These are phyloP conservation scores for Goffeauzyma gilvescens DNA, from an alignment of 768 basidiomycete genomes.

Conservation along the genomic window DNA sequence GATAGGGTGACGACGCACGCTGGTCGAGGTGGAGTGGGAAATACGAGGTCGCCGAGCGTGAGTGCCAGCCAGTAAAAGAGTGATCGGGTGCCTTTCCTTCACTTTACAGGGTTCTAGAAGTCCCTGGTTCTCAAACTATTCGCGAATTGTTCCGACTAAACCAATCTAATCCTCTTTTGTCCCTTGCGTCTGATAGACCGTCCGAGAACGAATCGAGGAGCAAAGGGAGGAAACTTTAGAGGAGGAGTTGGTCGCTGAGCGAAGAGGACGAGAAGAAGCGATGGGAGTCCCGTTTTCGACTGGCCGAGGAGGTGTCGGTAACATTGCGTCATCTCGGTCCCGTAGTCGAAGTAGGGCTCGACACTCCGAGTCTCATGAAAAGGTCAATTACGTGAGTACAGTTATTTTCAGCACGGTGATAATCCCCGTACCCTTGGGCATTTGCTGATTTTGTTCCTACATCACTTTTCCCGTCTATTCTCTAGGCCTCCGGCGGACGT, in stretches of 20 bases:
- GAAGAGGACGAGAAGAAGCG: slow-evolving; percentile 19
- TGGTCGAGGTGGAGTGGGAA: slow-evolving; percentile 68
- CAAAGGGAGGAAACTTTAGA: slow-evolving; percentile 20
- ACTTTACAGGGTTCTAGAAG: no score
- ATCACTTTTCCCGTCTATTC: no score
- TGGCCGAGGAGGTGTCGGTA: slow-evolving; percentile 30
- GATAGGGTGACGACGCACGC: slow-evolving; percentile 31
- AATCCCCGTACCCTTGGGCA: no score
- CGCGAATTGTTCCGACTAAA: slow-evolving; percentile 8
- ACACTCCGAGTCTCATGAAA: not conserved
- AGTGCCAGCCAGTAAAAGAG: no score
- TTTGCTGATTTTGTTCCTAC: no score
- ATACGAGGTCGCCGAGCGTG: slow-evolving; percentile 48
- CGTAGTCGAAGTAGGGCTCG: slow-evolving; percentile 3
- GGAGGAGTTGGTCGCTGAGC: slow-evolving; percentile 21
- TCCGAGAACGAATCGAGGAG: slow-evolving; percentile 11
- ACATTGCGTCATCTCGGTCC: not conserved
- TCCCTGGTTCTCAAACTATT: slow-evolving; percentile 44
- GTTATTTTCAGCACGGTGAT: no score
- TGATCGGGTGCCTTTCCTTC: no score
- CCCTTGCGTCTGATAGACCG: no score
- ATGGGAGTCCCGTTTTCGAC: slow-evolving; percentile 22
- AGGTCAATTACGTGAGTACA: no score
- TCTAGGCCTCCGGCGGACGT: slow-evolving; percentile 18
- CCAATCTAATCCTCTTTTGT: no score